A percentile compares a stretch with the other conserved stretches of the same genome.
phyloP scores from a whole-genome alignment of 225 moss, liverwort and hornwort species.

The Thuidium tamariscinum region DNA sequence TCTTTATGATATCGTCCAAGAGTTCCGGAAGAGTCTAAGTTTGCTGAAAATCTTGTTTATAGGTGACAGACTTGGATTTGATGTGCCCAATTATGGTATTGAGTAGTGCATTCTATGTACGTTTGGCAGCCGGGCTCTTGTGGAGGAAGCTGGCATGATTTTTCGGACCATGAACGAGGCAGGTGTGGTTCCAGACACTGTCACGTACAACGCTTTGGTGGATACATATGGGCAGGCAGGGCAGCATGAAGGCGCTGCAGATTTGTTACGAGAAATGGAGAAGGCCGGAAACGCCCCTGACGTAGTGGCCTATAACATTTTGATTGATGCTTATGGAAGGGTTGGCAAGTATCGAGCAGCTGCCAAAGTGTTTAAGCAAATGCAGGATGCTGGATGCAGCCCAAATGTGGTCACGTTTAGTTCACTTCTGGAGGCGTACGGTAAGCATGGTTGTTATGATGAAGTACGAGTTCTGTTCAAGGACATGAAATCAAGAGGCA shows the following conservation, averaged over 20 bases:
- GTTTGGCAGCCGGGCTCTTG: conserved; percentile 56
- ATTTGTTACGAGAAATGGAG: conserved; percentile 90
- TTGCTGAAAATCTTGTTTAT: not conserved
- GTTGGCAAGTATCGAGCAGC: conserved; percentile 52
- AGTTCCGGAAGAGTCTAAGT: not conserved
- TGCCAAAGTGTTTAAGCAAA: conserved; percentile 73
- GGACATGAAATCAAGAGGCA: conserved; percentile 91
- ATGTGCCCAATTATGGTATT: not conserved
- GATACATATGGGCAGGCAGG: conserved; percentile 81
- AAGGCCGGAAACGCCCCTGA: conserved; percentile 89
- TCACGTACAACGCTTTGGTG: conserved; percentile 87
- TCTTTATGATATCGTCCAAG: not conserved
- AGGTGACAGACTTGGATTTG: not conserved
- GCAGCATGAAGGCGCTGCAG: conserved; percentile 67
- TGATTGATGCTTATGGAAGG: conserved; percentile 72
- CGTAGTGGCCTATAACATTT: conserved; percentile 86
- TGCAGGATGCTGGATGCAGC: conserved; percentile 87
- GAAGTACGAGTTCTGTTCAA: conserved; percentile 66
- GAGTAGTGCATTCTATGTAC: not conserved
- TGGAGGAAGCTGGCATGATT: conserved; percentile 98
- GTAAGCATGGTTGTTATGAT: conserved; percentile 90
- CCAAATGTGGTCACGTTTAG: conserved; percentile 92
- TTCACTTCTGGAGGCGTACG: conserved; percentile 77
- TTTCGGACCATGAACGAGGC: conserved; percentile 99
- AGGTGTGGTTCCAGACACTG: conserved; percentile 81